phyloP scores from a whole-genome alignment of 768 basidiomycete species.

The Hygrophorus pudorinus region DNA sequence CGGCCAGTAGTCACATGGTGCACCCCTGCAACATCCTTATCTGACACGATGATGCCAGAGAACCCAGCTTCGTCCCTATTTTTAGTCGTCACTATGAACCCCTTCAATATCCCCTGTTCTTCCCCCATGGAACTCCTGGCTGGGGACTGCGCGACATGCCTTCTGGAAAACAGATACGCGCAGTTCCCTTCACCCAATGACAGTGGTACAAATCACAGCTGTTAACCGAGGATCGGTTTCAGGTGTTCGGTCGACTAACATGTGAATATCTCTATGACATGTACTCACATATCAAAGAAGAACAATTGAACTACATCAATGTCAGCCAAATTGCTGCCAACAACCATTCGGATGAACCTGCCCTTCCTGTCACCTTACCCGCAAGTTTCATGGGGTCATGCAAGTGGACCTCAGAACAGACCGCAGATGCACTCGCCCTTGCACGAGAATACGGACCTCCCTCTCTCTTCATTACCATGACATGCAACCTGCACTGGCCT shows the following conservation, averaged over 20 bases:
- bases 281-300: slow-evolving; percentile 25
- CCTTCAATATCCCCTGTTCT: too few relatives aligned
- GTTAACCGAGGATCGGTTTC: slow-evolving; percentile 23
- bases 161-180: neutral
- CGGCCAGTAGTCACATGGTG: too few relatives aligned
- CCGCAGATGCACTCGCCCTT: too few relatives aligned
- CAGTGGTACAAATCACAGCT: too few relatives aligned
- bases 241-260: slow-evolving; percentile 22
- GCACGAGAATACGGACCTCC: slow-evolving; percentile 23
- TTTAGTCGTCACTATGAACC: too few relatives aligned
- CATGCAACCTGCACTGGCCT: too few relatives aligned
- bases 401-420: too few relatives aligned
- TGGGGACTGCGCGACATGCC: slow-evolving; percentile 18
- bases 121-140: too few relatives aligned
- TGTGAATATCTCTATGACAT: slow-evolving; percentile 30
- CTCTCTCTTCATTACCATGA: slow-evolving; percentile 29
- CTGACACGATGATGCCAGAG: slow-evolving; percentile 27
- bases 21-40: slow-evolving; percentile 25
- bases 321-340: slow-evolving; percentile 19
- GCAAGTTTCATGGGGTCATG: too few relatives aligned
- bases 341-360: slow-evolving; percentile 17
- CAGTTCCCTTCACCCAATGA: slow-evolving; percentile 20
- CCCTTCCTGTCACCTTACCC: too few relatives aligned
- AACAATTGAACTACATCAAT: slow-evolving; percentile 23
- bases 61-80: too few relatives aligned